Conservation (phyloP, 805 yeast genomes). For the baker's yeast (Saccharomyces cerevisiae) region DNA sequence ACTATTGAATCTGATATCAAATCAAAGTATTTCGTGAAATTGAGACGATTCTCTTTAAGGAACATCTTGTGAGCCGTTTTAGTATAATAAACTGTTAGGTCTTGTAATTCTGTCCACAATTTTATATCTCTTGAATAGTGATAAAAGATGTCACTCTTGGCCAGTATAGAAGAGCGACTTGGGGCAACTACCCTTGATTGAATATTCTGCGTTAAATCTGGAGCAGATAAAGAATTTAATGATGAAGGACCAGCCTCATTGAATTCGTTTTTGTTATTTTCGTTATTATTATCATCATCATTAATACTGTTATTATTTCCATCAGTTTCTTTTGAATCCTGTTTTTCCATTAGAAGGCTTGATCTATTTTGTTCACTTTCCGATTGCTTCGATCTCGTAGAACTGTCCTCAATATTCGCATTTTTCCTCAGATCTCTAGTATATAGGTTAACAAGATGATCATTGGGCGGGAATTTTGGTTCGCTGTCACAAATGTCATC, state of each 20-base stretch:
- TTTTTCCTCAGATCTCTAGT: constrained; percentile 23
- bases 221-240: not conserved
- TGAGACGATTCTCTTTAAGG: constrained; percentile 40
- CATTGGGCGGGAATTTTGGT: constrained; percentile 27
- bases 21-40: constrained; percentile 47
- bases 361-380: not conserved
- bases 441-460: constrained; percentile 23
- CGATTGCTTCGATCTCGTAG: constrained; percentile 16
- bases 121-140: constrained; percentile 50
- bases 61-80: constrained; percentile 45
- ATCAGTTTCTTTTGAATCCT: not conserved
- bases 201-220: not conserved
- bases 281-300: constrained; percentile 1
- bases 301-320: not conserved
- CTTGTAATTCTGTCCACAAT: constrained; percentile 50
- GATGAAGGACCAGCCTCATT: not conserved
- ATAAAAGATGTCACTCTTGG: constrained; percentile 42
- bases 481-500: constrained; percentile 6
- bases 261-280: constrained; percentile 1
- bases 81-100: constrained; percentile 40
- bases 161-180: constrained; percentile 16
- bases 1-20: constrained; percentile 46
- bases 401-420: constrained; percentile 14
- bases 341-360: not conserved
- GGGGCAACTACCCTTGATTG: constrained; percentile 4